These are phyloP conservation scores for Eucalyptus caleyi DNA, from an alignment of 345 rosid species.

Conservation along the genomic window DNA sequence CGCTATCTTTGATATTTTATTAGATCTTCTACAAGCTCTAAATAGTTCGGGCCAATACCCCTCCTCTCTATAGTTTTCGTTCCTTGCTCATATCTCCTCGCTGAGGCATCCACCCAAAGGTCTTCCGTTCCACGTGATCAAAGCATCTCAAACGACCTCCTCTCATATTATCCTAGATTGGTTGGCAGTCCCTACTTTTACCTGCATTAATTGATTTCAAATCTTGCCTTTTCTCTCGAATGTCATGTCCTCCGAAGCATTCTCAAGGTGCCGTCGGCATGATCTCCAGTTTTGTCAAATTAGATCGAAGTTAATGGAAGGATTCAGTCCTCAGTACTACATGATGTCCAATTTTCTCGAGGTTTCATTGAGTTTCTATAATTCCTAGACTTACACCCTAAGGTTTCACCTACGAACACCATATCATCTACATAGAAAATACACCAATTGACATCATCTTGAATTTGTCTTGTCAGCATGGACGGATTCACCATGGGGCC, in stretches of 20 bases:
- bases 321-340: not conserved
- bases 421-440: no score
- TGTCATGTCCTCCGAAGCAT: not conserved
- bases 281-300: not conserved
- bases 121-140: not conserved
- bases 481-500: no score
- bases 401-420: no score
- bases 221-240: not conserved
- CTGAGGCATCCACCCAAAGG: not conserved
- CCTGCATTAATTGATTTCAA: not conserved
- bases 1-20: not conserved
- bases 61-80: not conserved
- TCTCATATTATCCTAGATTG: not conserved
- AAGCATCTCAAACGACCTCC: not conserved
- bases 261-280: not conserved
- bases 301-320: not conserved
- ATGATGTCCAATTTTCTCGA: not conserved
- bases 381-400: not conserved
- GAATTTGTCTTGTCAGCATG: not conserved
- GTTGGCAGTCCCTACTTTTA: not conserved
- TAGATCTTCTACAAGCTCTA: not conserved
- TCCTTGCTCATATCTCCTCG: not conserved
- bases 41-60: not conserved
- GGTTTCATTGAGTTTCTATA: not conserved
- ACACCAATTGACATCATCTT: no score